Base-by-base conservation (phyloP, 495 filamentous ascomycete species). In the Lasiosphaeria hispida region DNA sequence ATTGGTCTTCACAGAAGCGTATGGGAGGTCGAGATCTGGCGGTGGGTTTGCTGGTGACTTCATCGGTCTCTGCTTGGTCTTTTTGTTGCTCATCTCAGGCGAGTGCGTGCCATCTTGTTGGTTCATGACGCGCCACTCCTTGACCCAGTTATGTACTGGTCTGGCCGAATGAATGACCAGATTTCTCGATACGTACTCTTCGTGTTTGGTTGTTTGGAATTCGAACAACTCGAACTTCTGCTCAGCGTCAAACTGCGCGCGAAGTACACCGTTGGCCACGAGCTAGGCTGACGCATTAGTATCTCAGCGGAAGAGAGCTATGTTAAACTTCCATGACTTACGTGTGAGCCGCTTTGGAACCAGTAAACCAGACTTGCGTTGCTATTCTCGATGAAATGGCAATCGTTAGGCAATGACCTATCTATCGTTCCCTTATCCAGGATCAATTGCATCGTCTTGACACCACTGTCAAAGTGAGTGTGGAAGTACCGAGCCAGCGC, bases 391-490 rank as follows among this genome's bases (percentile, higher is more conserved):
- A 90, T 80, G 57, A 82, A 80, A 57, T 89, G 84, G 40, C 81
- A 81, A 45, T 86, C 85, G 50, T 83, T 80, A 3, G 78, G 73
- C 43, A 84, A 62, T 30, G 82, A 72, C 17, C 73, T 77, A 57
- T 92, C 87, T 1, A 62, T 67, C 0, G 71, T 74, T 4, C 82
- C 78, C 57, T 76, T 80, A 54, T 85, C 83, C 48, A 91, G 75
- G 14, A 88, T 78, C 76, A 96, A 81, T 66, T 94, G 90, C 48
- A 96, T 89, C 17, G 81, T 85, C 47, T 79, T 82, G 38, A 96
- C 84, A 5, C 90, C 90, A 54, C 88, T 92, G n/a, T 87, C 85
- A 63, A 89, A 95, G 60, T 92, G 87, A 0, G 87, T 90, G 48
- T 85, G 76, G 68, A 93, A 95, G 62, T 89, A 96, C 48, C 90